Base-by-base conservation (phyloP, 495 filamentous ascomycete genomes). In the Annulohypoxylon maeteangense region DNA sequence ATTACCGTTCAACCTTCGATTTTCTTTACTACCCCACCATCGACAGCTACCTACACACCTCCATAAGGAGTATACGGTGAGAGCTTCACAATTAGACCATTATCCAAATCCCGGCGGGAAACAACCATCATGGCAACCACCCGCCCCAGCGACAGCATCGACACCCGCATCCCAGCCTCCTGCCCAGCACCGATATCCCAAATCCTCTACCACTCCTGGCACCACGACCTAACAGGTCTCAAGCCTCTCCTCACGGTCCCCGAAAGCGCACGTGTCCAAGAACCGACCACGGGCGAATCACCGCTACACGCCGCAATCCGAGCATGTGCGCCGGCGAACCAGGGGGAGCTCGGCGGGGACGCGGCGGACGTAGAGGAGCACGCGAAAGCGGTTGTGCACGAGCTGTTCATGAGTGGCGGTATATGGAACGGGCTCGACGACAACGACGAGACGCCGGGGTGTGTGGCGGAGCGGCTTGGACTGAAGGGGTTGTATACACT, bases 381-480 rank as follows among this genome's bases (percentile, higher is more conserved):
- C 10, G 91, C 87, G 47, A 84, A 79, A 38, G 83, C 89, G 56
- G 93, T 90, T 0, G 85, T 98, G 14, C 86, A 85, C 58, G 87
- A 96, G 71, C 83, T 99, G 23, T 83, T 99, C 56, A 83, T 93
- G 72, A 89, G 92, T 75, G 95, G 95, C 2, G 96, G 92, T 4
- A 97, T 98, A 60, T 99, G 95, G 95, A 99, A 99, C 80, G 94
- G 97, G 78, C 82, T 99, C 3, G 93, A 98, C 72, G 80, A 83
- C 38, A 89, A 91, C 47, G 85, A 91, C 62, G 94, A 98, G 85
- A 99, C 96, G 12, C 95, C 95, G 0, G 95, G 93, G 1, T 98
- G 96, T 80, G 75, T 98, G 16, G 95, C 95, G 10, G 82, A 82
- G 40, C 82, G 93, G 32, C 80, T 97, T 12, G 90, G 90, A 0